Evolutionary conservation across 2,329 filamentous ascomycete genomes (phyloP), one percentile per base, ranked within the genome.

Genomic region (Calonectria pauciramosa): DNA sequence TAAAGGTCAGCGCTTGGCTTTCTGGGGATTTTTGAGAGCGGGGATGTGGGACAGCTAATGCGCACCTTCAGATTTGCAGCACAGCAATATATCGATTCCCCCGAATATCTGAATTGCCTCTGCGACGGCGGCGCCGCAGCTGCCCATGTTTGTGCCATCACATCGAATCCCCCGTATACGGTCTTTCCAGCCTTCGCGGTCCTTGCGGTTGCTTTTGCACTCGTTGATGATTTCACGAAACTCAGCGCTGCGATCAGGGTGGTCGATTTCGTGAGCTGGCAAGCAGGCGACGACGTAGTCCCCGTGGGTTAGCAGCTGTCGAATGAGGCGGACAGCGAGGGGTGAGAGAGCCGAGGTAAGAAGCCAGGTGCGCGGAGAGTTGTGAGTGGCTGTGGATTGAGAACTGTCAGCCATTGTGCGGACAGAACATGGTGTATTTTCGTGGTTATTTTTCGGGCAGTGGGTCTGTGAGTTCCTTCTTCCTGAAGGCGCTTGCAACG

Each of bases 231-330:
- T 94, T 76, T 92, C 92, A 71, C 94, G 92, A 84, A 97, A 97
- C 84, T 96, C 95, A 80, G 92, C 90, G 83, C 93, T 94, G 77
- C 95, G 92, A 60, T 91, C 90, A 49, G 93, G 93, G 83, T 96
- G 91, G 80, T 96, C 94, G 77, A 96, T 93, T 85, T 97, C 95
- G 66, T 90, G 88, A 4, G 95, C 94, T 63, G 94, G 92, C 41
- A 98, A 89, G 69, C 96, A 97, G 7, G 95, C 94, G 63, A 96
- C 94, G 60, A 98, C 94, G 83, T 94, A 96, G 85, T 99, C 97
- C 64, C 97, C 96, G 85, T 98, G 96, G n/a, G 92, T 92, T 63
- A 99, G 93, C 54, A 98, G 90, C 80, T 95, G 91, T 70, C 94
- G 92, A 69, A 95, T 94, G 72, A 98, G 90, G 59, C 95, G 94